phyloP scores from a whole-genome alignment of 2,329 filamentous ascomycete genomes.

The Didymosphaeria variabile region DNA sequence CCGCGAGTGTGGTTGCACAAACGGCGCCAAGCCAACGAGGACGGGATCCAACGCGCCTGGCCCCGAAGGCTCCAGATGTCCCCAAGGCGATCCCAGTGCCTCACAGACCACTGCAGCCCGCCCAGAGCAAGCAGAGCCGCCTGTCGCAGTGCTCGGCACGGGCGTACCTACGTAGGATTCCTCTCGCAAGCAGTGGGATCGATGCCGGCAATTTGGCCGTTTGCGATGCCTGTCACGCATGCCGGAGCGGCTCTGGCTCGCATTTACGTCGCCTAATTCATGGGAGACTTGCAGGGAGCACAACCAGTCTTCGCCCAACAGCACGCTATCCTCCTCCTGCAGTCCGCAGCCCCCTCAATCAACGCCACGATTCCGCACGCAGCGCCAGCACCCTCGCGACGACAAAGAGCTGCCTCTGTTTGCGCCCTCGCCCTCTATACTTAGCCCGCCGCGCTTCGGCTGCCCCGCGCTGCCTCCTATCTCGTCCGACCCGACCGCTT shows the following conservation, averaged over 20 bases:
- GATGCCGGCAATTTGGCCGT: not conserved
- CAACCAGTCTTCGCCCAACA: conserved; percentile 8
- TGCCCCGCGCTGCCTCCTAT: conserved; percentile 6
- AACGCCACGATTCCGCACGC: conserved; percentile 25
- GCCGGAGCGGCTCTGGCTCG: not conserved
- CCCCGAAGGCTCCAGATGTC: not conserved
- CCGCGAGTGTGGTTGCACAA: not conserved
- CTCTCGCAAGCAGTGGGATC: not conserved
- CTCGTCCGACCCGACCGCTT: conserved; percentile 4
- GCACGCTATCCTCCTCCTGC: conserved; percentile 7
- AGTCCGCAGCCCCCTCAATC: conserved; percentile 15
- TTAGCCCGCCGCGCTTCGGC: not conserved
- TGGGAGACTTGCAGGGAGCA: conserved; percentile 14
- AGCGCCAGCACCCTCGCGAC: conserved; percentile 11
- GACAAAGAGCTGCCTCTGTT: conserved; percentile 1
- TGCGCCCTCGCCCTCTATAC: not conserved
- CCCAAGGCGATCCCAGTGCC: not conserved
- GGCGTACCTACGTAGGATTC: not conserved
- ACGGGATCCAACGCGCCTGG: not conserved
- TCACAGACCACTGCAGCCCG: not conserved
- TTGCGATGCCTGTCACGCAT: conserved; percentile 4
- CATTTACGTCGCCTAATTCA: conserved; percentile 14
- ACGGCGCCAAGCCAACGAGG: too few relatives aligned
- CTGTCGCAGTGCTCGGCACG: not conserved
- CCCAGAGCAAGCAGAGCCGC: not conserved